Percentiles rank a stretch among this genome's conserved stretches.
These are phyloP conservation scores for Colletotrichum sublineola DNA, from an alignment of 2,329 filamentous ascomycete genomes.

Conservation along the genomic window DNA sequence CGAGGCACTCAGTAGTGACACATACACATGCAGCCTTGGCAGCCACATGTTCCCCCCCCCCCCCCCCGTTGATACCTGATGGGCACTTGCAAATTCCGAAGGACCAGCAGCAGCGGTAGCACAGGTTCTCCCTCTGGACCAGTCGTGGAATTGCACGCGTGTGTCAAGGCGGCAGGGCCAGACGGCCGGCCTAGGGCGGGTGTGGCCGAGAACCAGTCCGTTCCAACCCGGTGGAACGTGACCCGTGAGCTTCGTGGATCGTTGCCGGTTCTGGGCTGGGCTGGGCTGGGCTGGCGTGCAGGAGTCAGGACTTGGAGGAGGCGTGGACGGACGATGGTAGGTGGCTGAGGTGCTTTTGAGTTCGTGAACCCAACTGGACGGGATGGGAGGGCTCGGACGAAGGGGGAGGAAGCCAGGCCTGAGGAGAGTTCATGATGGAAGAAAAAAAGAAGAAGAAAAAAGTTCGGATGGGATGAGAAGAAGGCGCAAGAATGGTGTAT, in stretches of 20 bases:
- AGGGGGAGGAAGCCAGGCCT: not conserved
- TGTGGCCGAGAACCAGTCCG: not conserved
- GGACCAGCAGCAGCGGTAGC: not conserved
- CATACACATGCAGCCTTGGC: constrained; percentile 12
- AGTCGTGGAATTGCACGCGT: constrained; percentile 19
- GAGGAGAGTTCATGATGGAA: not conserved
- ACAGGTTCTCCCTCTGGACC: not conserved
- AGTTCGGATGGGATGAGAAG: not conserved
- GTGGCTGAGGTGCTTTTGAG: constrained; percentile 24
- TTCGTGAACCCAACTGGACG: constrained; percentile 7
- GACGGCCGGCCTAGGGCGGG: constrained; percentile 12
- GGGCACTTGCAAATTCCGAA: too few relatives aligned
- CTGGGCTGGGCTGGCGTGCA: not conserved
- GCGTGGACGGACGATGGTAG: constrained; percentile 7
- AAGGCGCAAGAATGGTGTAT: not conserved
- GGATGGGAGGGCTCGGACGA: constrained; percentile 26
- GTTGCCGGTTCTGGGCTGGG: constrained; percentile 24
- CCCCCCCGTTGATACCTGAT: not conserved
- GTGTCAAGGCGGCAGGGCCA: constrained; percentile 37
- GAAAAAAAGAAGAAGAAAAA: not conserved
- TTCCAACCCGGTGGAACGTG: constrained; percentile 27
- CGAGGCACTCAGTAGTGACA: too few relatives aligned
- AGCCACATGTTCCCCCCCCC: constrained; percentile 2
- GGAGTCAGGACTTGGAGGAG: not conserved
- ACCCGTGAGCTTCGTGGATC: constrained; percentile 38